phyloP scores from a whole-genome alignment of 2,329 filamentous ascomycete genomes.

The Uncinocarpus reesii region DNA sequence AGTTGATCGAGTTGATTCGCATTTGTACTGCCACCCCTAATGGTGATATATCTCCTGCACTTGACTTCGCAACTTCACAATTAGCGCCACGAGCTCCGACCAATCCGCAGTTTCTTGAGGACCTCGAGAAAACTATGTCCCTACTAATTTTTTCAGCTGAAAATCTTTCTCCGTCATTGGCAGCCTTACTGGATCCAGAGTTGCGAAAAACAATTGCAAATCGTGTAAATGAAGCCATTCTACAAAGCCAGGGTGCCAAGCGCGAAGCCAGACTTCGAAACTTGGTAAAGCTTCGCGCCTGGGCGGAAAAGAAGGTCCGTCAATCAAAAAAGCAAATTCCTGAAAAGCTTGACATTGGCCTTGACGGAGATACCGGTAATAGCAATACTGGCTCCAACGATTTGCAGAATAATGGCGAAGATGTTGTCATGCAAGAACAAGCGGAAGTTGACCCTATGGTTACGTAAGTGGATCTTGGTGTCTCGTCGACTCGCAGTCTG shows the following conservation, averaged over 20 bases:
- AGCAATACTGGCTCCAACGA: constrained; percentile 17
- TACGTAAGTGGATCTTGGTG: background rate
- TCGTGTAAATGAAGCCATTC: constrained; percentile 78
- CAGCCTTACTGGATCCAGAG: constrained; percentile 64
- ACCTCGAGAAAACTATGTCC: constrained; percentile 86
- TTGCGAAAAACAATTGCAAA: constrained; percentile 76
- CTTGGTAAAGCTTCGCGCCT: constrained; percentile 70
- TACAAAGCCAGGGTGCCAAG: constrained; percentile 59
- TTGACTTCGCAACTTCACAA: constrained; percentile 79
- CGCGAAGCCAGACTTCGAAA: constrained; percentile 73
- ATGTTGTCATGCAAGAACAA: constrained; percentile 35
- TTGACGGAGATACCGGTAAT: constrained; percentile 28
- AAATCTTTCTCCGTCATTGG: constrained; percentile 63
- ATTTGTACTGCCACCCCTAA: constrained; percentile 55
- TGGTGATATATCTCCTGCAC: constrained; percentile 65
- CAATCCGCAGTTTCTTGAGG: constrained; percentile 68
- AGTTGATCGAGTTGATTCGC: constrained; percentile 88
- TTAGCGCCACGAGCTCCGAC: constrained; percentile 78
- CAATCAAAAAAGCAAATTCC: constrained; percentile 40
- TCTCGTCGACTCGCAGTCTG: background rate
- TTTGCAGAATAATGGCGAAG: constrained; percentile 24
- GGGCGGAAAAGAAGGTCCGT: constrained; percentile 59
- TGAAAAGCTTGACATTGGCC: constrained; percentile 37
- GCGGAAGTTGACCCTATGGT: constrained; percentile 34
- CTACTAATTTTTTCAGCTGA: constrained; percentile 81